Evolutionary conservation across 2,329 filamentous ascomycete species (phyloP), one percentile per base, ranked within the genome.

Genomic region (Fusarium metavorans): DNA sequence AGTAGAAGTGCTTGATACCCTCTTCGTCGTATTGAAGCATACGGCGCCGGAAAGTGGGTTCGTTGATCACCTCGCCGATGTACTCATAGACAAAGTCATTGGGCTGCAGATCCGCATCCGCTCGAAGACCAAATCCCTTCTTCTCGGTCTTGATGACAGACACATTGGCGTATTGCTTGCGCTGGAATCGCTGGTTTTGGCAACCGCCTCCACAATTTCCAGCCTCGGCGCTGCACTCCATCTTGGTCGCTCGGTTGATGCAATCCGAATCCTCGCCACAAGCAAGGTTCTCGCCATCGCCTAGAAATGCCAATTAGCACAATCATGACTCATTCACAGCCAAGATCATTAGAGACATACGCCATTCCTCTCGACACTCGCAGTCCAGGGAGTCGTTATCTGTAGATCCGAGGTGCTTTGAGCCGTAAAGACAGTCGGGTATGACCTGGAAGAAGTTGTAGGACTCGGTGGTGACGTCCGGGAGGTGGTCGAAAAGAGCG

Each of bases 1-100:
- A 99, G 85, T 99, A 99, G 83, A 99, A 99, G 84, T 99, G 97
- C 83, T 97, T 98, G 88, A 99, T 98, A 71, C 95, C 95, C 82
- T 98, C 95, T 57, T 97, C 90, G 81, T 98, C 95, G 83, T 99
- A 99, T 80, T 97, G 93, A 43, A 95, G 86, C 92, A 97, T 98
- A 71, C 97, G 94, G 68, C 92, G 91, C 66, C 95, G 93, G 81
- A 98, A 98, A 13, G 93, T 93, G 34, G 91, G 89, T 84, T 99
- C 96, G 78, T 97, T 96, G 82, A 99, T 98, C 77, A 98, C 97
- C 84, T 99, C 97, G 78, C 97, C 97, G 78, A 99, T 96, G 83
- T 99, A 99, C 85, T 99, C 97, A 82, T 95, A 98, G 77, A 99
- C 95, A 81, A 99, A 98, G 81, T 98, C 95, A 81, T 97, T 92